Base-by-base conservation (phyloP, 495 filamentous ascomycete genomes). In the Neurospora hispaniola region DNA sequence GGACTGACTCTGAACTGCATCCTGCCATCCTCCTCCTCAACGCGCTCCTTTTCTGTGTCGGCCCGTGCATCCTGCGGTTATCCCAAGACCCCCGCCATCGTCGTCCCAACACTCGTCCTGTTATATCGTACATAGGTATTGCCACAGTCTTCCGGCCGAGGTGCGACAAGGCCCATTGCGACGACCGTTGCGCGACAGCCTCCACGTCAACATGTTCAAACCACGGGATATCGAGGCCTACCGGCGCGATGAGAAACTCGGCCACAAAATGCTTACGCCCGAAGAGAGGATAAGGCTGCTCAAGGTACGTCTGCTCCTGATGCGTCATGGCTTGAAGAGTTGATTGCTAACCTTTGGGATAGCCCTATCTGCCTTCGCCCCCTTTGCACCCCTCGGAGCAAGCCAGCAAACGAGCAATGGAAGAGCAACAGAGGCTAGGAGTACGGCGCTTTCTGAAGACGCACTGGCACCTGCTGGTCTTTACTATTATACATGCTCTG, bases 321-420 rank as follows among this genome's bases (percentile, higher is more conserved):
- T 66, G 27, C 54, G 48, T 31, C 48, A 59, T 59, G 48, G 6
- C 23, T 12, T 11, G 3, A 20, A 59, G 23, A 48, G 71, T 70
- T 48, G 43, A 43, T 70, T 69, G 59, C 75, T 80, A 70, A 81
- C 77, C 20, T 44, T 48, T n/a, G 14, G 27, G 69, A 71, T 76
- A 90, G 82, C 89, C 89, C 71, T 95, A 94, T 78, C 89, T 97
- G 12, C 94, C 93, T 39, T 79, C 85, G 31, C 84, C 89, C 54
- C 86, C 88, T 27, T 74, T 75, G 68, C 76, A 77, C 76, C 76
- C 80, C 9, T 77, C 75, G 46, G 76, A 74, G 71, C 75, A 77
- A 71, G 69, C 73, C 43, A 59, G 72, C 1, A 54, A 71, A 66
- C 69, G 72, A n/a, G 68, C 70, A 5, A 71, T 72, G 8, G 71